Evolutionary conservation across 2,329 filamentous ascomycete genomes (phyloP).

Genomic region (Cytospora piceicola): DNA sequence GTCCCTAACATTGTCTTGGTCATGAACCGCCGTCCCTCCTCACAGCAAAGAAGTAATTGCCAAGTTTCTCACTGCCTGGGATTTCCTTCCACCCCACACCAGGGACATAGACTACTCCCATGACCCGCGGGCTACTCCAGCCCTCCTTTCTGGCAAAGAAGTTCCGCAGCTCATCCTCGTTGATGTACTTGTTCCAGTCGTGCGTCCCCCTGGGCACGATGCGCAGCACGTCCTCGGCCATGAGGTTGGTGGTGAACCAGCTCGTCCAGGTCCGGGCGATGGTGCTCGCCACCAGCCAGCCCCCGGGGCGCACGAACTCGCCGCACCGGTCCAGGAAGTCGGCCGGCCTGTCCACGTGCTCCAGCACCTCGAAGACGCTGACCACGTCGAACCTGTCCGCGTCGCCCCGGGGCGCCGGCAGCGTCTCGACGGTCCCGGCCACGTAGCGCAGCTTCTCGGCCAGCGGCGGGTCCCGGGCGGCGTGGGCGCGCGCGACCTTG

Average conservation of each 20-base stretch:
- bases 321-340: conserved; percentile 74
- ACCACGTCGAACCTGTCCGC: conserved; percentile 73
- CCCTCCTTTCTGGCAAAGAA: conserved; percentile 56
- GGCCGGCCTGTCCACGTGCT: conserved; percentile 80
- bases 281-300: conserved; percentile 90
- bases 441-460: conserved; percentile 68
- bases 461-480: conserved; percentile 72
- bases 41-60: conserved; percentile 96
- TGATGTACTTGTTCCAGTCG: conserved; percentile 96
- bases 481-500: conserved; percentile 75
- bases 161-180: conserved; percentile 73
- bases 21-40: conserved; percentile 46
- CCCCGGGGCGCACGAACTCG: conserved; percentile 82
- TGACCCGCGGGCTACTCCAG: conserved; percentile 66
- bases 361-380: conserved; percentile 90
- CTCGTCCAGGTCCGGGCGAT: conserved; percentile 88
- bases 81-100: conserved; percentile 89
- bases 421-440: conserved; percentile 76
- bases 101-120: conserved; percentile 89
- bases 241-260: conserved; percentile 89
- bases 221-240: conserved; percentile 84
- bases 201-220: conserved; percentile 94
- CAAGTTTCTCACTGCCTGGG: conserved; percentile 77
- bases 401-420: conserved; percentile 48
- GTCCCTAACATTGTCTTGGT: not conserved